Evolutionary conservation across 1,284 basidiomycete genomes (phyloP).

Genomic region (Ceratobasidium sp.): DNA sequence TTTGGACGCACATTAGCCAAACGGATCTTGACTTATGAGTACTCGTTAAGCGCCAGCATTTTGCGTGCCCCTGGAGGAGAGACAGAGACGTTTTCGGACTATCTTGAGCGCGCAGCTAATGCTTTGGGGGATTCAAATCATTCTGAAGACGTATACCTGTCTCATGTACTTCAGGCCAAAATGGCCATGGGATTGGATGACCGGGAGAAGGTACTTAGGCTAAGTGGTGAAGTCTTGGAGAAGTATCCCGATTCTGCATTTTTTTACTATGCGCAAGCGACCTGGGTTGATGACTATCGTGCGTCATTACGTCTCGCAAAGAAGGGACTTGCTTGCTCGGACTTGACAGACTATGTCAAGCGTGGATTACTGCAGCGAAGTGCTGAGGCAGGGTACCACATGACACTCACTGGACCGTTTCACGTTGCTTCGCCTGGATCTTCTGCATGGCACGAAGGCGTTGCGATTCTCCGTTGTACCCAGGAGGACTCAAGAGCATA

Average conservation of each 20-base stretch:
- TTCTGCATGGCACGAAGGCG: constrained; percentile 27
- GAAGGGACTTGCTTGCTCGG: constrained; percentile 24
- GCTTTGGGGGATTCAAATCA: background rate
- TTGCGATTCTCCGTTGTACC: constrained; percentile 24
- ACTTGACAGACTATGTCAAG: constrained; percentile 37
- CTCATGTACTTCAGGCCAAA: constrained; percentile 6
- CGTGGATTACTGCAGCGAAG: constrained; percentile 31
- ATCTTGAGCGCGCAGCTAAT: constrained; percentile 10
- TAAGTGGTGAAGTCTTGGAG: background rate
- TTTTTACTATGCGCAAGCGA: constrained; percentile 30
- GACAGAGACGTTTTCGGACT: background rate
- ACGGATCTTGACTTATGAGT: constrained; percentile 6
- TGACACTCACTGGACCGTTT: constrained; percentile 17
- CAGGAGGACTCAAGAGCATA: constrained; percentile 34
- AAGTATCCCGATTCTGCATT: constrained; percentile 24
- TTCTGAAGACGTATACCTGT: constrained; percentile 17
- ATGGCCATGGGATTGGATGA: constrained; percentile 7
- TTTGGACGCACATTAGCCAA: constrained; percentile 20
- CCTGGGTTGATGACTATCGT: constrained; percentile 22
- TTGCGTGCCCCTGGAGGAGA: background rate
- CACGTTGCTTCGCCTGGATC: constrained; percentile 12
- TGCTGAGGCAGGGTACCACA: constrained; percentile 20
- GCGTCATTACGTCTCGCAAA: constrained; percentile 11
- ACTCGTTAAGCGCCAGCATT: constrained; percentile 10
- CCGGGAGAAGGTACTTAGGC: background rate